Evolutionary conservation across 129 eudicot species (phyloP).

Genomic region (Tagetes patula): DNA sequence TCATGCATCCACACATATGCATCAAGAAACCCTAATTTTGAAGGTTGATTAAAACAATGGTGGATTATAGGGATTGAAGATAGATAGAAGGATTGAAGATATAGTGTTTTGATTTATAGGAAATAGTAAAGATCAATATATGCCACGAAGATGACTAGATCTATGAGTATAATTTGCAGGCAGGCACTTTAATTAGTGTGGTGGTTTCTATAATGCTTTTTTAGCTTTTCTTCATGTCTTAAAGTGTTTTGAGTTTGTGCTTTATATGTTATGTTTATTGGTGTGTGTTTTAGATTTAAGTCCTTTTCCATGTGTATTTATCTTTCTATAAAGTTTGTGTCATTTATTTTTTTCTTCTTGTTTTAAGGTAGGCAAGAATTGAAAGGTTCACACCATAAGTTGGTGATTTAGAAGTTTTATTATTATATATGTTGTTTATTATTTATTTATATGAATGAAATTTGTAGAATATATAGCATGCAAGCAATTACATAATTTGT

Average conservation of each 20-base stretch:
- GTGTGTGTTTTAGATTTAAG: conserved; percentile 17
- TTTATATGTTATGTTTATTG: conserved; percentile 31
- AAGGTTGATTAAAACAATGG: conserved; percentile 3
- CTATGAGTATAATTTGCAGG: conserved; percentile 2
- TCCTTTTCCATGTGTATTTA: conserved; percentile 20
- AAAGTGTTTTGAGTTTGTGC: conserved; percentile 13
- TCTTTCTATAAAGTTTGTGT: background rate
- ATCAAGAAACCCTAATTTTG: conserved; percentile 7
- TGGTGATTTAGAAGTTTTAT: background rate
- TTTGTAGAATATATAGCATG: too few relatives aligned
- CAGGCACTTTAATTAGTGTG: conserved; percentile 22
- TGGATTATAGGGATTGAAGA: conserved; percentile 23
- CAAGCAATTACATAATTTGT: too few relatives aligned
- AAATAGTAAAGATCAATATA: conserved; percentile 1
- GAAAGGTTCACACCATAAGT: background rate
- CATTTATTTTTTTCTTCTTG: background rate
- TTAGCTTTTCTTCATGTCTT: conserved; percentile 31
- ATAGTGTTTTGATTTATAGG: conserved; percentile 14
- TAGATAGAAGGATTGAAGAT: conserved; percentile 23
- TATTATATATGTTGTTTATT: background rate
- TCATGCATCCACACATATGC: background rate
- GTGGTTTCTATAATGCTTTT: conserved; percentile 28
- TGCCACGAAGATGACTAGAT: conserved; percentile 3
- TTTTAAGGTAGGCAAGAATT: background rate
- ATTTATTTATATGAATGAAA: background rate